Base-by-base conservation (phyloP, 805 yeast genomes). In the Teunomyces pallodes region DNA sequence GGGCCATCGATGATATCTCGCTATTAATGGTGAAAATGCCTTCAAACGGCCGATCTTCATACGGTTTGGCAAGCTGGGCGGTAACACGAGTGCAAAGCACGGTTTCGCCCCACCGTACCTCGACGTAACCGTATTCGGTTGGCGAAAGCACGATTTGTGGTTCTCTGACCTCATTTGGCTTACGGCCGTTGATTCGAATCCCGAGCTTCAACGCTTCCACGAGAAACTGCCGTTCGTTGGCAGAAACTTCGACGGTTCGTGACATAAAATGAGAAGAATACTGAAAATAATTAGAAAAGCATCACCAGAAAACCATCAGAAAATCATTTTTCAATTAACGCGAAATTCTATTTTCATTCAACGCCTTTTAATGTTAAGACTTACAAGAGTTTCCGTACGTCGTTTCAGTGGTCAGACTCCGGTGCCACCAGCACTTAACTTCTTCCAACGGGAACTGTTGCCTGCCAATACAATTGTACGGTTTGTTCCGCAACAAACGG, bases 1-100 rank as follows among this genome's bases (percentile, higher is more conserved):
- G 83, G 1, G 97, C 96, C 90, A 92, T 86, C 12, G 97, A 88
- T 16, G 90, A 80, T 38, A 88, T 82, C 59, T 94, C 98, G 2
- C 96, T 87, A 43, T 86, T 81, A 10, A 94, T 90, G 20, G 79
- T 74, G 62, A 94, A 90, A 3, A 87, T 59, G 1, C 99, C 99
- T 66, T 94, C 99, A 62, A 89, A 92, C 0, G 97, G 97, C 46
- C 96, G 76, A 55, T 91, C 96, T 43, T 90, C 96, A 53, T 77
- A 85, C 0, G 99, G 99, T 49, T 81, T 79, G 3, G 81, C 76
- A 10, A 94, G 83, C 45, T 82, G 84, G 9, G 95, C 86, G 13
- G 90, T 82, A 4, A 92, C 83, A 47, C 88, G 75, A 3, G 82
- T 90, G 1, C 84, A 77, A 9, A 88, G 79, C 56, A 61, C 60